phyloP scores from a whole-genome alignment of 768 basidiomycete species.

The Lepiota venenata region DNA sequence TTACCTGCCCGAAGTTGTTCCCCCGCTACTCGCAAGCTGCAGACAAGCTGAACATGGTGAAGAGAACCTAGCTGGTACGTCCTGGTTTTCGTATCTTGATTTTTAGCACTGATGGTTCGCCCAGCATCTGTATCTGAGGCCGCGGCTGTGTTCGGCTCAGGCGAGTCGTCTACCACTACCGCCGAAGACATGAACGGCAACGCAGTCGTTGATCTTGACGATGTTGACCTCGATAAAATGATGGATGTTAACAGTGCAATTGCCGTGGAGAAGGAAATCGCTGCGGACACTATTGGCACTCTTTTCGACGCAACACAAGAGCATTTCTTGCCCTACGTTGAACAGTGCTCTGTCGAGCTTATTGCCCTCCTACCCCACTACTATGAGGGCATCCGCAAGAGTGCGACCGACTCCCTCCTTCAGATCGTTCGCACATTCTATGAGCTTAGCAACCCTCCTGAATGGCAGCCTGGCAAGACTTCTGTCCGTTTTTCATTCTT shows the following conservation, averaged over 20 bases:
- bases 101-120: constrained; percentile 8
- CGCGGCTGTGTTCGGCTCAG: no score
- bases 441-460: constrained; percentile 75
- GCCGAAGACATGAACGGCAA: constrained; percentile 52
- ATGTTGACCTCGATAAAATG: constrained; percentile 81
- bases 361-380: constrained; percentile 82
- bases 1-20: constrained; percentile 84
- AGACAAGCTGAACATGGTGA: constrained; percentile 82
- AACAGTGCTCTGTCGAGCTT: constrained; percentile 76
- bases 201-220: constrained; percentile 65
- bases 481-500: background rate
- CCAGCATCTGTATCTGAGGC: constrained; percentile 64
- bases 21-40: constrained; percentile 78
- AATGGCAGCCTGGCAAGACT: constrained; percentile 77
- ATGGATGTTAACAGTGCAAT: constrained; percentile 94
- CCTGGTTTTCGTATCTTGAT: background rate
- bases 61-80: constrained; percentile 41
- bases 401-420: constrained; percentile 83
- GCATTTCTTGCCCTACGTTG: constrained; percentile 91
- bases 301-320: constrained; percentile 78
- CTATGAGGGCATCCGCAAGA: constrained; percentile 97
- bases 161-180: constrained; percentile 46
- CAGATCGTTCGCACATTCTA: constrained; percentile 91
- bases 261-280: constrained; percentile 99
- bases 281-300: constrained; percentile 92